Base-by-base conservation (phyloP, 768 basidiomycete genomes). In the Pholiota molesta region DNA sequence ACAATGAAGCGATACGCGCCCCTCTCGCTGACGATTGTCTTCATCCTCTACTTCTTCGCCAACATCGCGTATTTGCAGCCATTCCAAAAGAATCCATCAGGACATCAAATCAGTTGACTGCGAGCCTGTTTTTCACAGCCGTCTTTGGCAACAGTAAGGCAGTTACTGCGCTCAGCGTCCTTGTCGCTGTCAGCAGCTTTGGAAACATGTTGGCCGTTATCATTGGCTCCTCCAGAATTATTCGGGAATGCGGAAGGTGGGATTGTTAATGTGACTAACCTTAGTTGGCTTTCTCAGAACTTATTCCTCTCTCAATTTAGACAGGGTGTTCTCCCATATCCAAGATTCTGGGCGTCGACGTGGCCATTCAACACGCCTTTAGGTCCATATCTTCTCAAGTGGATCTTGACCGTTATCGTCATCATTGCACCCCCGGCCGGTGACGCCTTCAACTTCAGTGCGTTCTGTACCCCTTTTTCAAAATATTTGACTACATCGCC, bases 311-410 rank as follows among this genome's bases (percentile, higher is more conserved):
- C 19, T 39, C 16, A 17, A 35, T 31, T 23, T 53, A 71, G 73
- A 56, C 83, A 84, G 73, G 84, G 83, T 13, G 77, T 86, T n/a
- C 69, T 86, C 7, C 84, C 84, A 2, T 85, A 75, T 63, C 77
- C 83, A 2, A 67, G 68, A 29, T 78, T 85, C 69, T 86, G 81
- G 76, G 78, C 80, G 5, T 81, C 80, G 1, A 84, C 80, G 2
- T 73, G 74, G 39, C 84, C 83, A 0, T 85, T 85, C 66, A 81
- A 80, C 37, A 83, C 83, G 4, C 84, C 84, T 6, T 68, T 78
- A 1, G 80, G 74, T 1, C 80, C 84, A 3, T 76, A 82, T 42
- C 68, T 80, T 11, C 70, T 83, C 39, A 78, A 81, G 60, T 86
- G 78, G 76, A 55, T 77, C 11, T 64, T 83, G 13, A 81, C 81